Percentiles rank a stretch among this genome's conserved stretches.
These are phyloP conservation scores for Hemisphaericaspora xylanilytica DNA, from an alignment of 1,139 yeast genomes.

Conservation along the genomic window DNA sequence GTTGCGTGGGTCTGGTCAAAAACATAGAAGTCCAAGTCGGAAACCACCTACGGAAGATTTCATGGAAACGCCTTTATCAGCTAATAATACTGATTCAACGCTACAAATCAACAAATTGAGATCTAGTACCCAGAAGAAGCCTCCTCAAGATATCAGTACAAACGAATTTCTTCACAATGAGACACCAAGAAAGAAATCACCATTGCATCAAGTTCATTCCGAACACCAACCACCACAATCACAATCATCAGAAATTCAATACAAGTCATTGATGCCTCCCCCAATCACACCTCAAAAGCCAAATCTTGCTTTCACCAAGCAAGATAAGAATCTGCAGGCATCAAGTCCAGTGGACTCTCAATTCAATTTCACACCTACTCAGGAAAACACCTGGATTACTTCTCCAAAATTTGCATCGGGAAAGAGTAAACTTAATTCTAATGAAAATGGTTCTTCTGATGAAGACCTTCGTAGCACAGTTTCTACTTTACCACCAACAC, in stretches of 20 bases:
- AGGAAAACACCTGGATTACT: not conserved
- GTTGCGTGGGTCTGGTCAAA: not conserved
- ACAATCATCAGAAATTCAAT: too few relatives aligned
- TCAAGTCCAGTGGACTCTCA: slow-evolving; percentile 2
- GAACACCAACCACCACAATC: not conserved
- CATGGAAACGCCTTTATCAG: not conserved
- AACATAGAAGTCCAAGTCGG: slow-evolving; percentile 1
- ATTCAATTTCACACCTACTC: slow-evolving; percentile 3
- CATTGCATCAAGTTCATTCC: slow-evolving; percentile 1
- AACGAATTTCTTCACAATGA: not conserved
- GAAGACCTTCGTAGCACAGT: slow-evolving; percentile 14
- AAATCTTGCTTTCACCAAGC: not conserved
- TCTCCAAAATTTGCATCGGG: not conserved
- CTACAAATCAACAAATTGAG: not conserved
- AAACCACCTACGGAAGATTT: slow-evolving; percentile 2
- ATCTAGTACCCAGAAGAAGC: not conserved
- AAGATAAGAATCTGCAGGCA: not conserved
- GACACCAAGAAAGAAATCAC: slow-evolving; percentile 2
- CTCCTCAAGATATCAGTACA: not conserved
- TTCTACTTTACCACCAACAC: slow-evolving; percentile 14
- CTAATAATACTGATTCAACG: not conserved
- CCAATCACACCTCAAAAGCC: not conserved
- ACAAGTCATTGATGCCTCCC: not conserved
- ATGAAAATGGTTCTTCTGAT: slow-evolving; percentile 16
- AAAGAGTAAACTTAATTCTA: not conserved